A percentile compares a stretch with the other conserved stretches of the same genome.
Conservation (phyloP, 2,329 filamentous ascomycete genomes). For the Sporothrix variecibatus region DNA sequence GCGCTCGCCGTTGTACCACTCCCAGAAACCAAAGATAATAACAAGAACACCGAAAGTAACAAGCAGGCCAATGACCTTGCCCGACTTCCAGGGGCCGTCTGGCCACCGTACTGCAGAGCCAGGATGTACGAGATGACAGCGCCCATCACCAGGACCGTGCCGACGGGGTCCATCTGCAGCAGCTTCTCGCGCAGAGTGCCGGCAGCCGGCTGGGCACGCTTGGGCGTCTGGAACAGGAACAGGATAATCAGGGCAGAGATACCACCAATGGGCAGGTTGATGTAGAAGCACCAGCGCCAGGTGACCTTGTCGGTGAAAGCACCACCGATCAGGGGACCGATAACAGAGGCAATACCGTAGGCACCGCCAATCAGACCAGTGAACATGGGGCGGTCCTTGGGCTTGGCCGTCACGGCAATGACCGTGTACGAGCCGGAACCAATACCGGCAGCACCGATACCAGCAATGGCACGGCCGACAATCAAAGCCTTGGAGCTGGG, state of each 20-base stretch:
- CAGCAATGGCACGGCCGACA: conserved; percentile 53
- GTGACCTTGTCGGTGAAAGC: conserved; percentile 34
- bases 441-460: conserved; percentile 49
- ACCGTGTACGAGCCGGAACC: conserved; percentile 45
- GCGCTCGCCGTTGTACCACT: conserved; percentile 44
- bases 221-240: conserved; percentile 42
- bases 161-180: conserved; percentile 46
- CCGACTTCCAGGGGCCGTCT: conserved; percentile 42
- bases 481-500: conserved; percentile 52
- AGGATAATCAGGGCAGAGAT: conserved; percentile 34
- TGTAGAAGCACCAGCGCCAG: conserved; percentile 39
- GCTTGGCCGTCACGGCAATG: conserved; percentile 38
- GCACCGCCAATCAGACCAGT: conserved; percentile 30
- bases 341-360: conserved; percentile 37
- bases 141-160: conserved; percentile 44
- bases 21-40: conserved; percentile 38
- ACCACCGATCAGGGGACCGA: conserved; percentile 36
- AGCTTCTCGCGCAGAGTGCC: conserved; percentile 43
- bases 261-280: conserved; percentile 39
- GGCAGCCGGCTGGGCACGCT: conserved; percentile 37
- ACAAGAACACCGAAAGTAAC: conserved; percentile 36
- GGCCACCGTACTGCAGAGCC: conserved; percentile 48
- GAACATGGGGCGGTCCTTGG: conserved; percentile 37
- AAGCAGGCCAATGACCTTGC: conserved; percentile 41
- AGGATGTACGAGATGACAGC: conserved; percentile 44